These are phyloP conservation scores for Penicillium concentricum DNA, from an alignment of 2,329 filamentous ascomycete genomes.

Conservation along the genomic window DNA sequence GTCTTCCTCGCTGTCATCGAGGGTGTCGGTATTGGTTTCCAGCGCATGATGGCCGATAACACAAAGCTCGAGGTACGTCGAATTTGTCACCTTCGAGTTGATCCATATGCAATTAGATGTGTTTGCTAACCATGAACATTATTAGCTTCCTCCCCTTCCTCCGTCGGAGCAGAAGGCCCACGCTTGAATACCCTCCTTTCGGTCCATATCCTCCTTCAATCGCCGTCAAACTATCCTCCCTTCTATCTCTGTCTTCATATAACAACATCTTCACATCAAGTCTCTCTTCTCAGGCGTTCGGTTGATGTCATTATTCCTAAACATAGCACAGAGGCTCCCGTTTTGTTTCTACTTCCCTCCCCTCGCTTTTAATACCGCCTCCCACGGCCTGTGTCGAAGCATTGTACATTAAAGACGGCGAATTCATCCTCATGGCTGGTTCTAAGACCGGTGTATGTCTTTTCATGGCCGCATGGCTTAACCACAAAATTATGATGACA, in stretches of 20 bases:
- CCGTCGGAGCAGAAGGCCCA: conserved; percentile 38
- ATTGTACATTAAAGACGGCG: conserved; percentile 30
- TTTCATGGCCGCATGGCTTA: conserved; percentile 3
- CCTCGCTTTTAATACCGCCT: conserved; percentile 30
- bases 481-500: neutral
- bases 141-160: conserved; percentile 36
- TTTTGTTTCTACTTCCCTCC: conserved; percentile 15
- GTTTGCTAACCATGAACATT: neutral
- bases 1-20: conserved; percentile 94
- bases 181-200: conserved; percentile 28
- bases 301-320: conserved; percentile 34
- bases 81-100: no score
- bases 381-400: conserved; percentile 23
- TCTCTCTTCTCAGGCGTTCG: conserved; percentile 45
- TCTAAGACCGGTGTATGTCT: conserved; percentile 23
- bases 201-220: conserved; percentile 9
- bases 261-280: conserved; percentile 27
- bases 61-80: conserved; percentile 66
- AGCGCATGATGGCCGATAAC: conserved; percentile 87
- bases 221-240: conserved; percentile 5
- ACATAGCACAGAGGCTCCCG: conserved; percentile 38
- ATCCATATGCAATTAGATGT: neutral
- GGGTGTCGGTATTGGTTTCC: conserved; percentile 93
- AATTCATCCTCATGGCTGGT: conserved; percentile 10
- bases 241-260: conserved; percentile 24